A percentile compares a stretch with the other conserved stretches of the same genome.
Conservation (phyloP, 306 rosid species). For the Cicer pinnatifidum region DNA sequence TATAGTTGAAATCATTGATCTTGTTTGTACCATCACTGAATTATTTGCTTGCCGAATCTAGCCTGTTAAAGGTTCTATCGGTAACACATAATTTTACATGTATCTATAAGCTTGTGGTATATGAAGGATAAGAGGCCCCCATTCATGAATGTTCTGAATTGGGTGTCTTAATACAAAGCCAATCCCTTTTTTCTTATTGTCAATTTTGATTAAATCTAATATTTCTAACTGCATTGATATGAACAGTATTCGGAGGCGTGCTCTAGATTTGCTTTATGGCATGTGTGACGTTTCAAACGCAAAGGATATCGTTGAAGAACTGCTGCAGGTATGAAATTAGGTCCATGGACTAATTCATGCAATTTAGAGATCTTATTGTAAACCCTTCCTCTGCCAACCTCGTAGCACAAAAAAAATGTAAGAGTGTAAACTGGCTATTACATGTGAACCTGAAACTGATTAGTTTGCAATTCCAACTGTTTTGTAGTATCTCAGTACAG, state of each 20-base stretch:
- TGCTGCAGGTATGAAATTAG: constrained; percentile 76
- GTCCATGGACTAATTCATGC: constrained; percentile 21
- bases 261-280: constrained; percentile 98
- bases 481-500: constrained; percentile 94
- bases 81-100: background rate
- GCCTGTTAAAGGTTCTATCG: constrained; percentile 1
- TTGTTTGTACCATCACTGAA: constrained; percentile 19
- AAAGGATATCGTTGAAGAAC: constrained; percentile 96
- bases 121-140: background rate
- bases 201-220: constrained; percentile 21
- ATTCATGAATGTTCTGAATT: constrained; percentile 10
- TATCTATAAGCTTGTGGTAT: constrained; percentile 26
- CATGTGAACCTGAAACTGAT: constrained; percentile 41
- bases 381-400: background rate
- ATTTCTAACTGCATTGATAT: constrained; percentile 45
- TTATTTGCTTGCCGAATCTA: constrained; percentile 24
- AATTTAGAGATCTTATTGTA: constrained; percentile 32
- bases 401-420: background rate
- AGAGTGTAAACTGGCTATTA: constrained; percentile 42
- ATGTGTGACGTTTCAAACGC: constrained; percentile 99
- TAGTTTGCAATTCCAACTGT: constrained; percentile 46
- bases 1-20: constrained; percentile 43
- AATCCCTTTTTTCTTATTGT: constrained; percentile 12
- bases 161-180: constrained; percentile 4
- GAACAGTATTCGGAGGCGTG: constrained; percentile 95